Conservation (phyloP, 805 yeast species). For the Jamesozyma piceae region DNA sequence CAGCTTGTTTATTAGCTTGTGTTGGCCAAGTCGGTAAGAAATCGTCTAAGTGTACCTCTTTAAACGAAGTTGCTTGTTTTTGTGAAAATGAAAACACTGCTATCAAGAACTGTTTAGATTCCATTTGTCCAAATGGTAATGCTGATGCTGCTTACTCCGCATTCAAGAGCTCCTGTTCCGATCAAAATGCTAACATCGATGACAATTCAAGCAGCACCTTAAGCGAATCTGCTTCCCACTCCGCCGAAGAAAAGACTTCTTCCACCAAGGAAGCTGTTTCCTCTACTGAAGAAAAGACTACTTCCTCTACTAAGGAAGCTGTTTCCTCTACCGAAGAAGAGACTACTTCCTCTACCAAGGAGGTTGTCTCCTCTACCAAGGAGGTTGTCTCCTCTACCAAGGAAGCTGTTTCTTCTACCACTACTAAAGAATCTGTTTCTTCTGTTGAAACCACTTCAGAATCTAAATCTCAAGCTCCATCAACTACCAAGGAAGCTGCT, state of each 20-base stretch:
- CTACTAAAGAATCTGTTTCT: constrained; percentile 14
- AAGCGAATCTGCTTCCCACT: constrained; percentile 29
- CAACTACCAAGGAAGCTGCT: constrained; percentile 4
- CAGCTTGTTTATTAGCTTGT: constrained; percentile 88
- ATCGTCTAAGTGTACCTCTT: constrained; percentile 44
- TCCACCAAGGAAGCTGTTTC: constrained; percentile 24
- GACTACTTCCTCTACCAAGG: constrained; percentile 18
- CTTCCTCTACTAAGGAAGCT: constrained; percentile 22
- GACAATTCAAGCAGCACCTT: constrained; percentile 27
- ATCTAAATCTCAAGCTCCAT: constrained; percentile 34
- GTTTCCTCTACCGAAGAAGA: constrained; percentile 21
- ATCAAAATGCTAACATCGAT: constrained; percentile 34
- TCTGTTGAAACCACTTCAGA: constrained; percentile 11
- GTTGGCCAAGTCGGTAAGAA: constrained; percentile 56
- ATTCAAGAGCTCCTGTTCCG: constrained; percentile 46
- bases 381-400: constrained; percentile 13
- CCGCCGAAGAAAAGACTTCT: constrained; percentile 28
- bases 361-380: constrained; percentile 19
- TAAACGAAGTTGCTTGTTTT: constrained; percentile 60
- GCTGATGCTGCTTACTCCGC: constrained; percentile 50
- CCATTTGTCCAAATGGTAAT: constrained; percentile 58
- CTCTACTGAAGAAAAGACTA: constrained; percentile 22
- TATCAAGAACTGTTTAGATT: constrained; percentile 53
- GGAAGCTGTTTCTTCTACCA: constrained; percentile 16
- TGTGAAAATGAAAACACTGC: constrained; percentile 48